phyloP scores from a whole-genome alignment of 257 asterid species.

The Salvia hispanica region DNA sequence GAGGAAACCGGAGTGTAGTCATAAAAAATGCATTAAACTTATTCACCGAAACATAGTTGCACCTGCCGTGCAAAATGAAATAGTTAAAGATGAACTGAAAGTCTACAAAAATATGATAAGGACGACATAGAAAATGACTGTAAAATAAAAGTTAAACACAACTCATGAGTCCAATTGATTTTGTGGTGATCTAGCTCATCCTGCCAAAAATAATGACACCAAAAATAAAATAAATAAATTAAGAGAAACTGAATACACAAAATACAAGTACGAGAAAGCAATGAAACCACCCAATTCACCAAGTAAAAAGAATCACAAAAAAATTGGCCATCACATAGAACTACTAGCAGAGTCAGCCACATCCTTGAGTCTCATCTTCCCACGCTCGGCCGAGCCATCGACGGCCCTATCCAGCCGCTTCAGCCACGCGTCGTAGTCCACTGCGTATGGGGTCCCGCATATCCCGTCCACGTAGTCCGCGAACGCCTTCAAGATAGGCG shows the following conservation, averaged over 20 bases:
- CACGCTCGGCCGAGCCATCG: conserved; percentile 51
- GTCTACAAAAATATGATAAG: too few species aligned
- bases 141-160: too few species aligned
- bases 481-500: conserved; percentile 71
- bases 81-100: too few species aligned
- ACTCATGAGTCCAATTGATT: too few species aligned
- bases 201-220: background rate
- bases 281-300: conserved; percentile 4
- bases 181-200: too few species aligned
- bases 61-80: too few species aligned
- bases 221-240: background rate
- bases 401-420: conserved; percentile 55
- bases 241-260: background rate
- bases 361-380: conserved; percentile 55
- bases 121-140: too few species aligned
- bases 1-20: too few species aligned
- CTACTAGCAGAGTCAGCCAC: conserved; percentile 50
- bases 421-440: conserved; percentile 76
- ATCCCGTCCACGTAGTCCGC: conserved; percentile 74
- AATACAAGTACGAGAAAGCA: conserved; percentile 9
- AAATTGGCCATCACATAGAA: conserved; percentile 35
- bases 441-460: conserved; percentile 74
- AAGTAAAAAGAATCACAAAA: conserved; percentile 9
- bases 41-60: too few species aligned
- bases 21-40: too few species aligned